Evolutionary conservation across 2,329 filamentous ascomycete species (phyloP).

Genomic region (Raffaelea ambrosiae): DNA sequence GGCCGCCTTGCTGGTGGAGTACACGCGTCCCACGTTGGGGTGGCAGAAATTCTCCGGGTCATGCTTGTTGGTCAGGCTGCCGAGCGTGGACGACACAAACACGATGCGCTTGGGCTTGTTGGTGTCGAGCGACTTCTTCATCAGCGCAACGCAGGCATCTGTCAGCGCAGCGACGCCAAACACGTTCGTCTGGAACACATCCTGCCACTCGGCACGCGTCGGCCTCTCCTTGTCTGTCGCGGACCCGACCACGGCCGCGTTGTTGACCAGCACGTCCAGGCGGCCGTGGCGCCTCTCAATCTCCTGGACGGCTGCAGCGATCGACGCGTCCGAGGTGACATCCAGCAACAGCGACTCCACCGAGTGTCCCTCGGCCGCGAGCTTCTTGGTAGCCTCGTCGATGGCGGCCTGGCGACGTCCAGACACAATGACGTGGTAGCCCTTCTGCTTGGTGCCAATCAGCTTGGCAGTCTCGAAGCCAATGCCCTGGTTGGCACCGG

Average conservation of each 20-base stretch:
- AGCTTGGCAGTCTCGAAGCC: conserved; percentile 32
- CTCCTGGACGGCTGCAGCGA: conserved; percentile 22
- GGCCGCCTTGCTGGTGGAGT: conserved; percentile 19
- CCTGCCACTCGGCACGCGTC: background rate
- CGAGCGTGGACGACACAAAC: conserved; percentile 16
- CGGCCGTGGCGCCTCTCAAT: conserved; percentile 22
- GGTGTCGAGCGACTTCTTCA: conserved; percentile 17
- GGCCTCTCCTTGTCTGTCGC: no score
- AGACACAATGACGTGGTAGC: conserved; percentile 30
- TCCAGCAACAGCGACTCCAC: conserved; percentile 32
- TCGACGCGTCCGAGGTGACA: conserved; percentile 30
- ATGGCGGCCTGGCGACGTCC: conserved; percentile 27
- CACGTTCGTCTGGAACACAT: conserved; percentile 15
- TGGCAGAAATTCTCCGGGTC: conserved; percentile 9
- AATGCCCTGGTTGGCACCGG: conserved; percentile 33
- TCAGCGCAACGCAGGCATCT: conserved; percentile 21
- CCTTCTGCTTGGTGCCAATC: conserved; percentile 23
- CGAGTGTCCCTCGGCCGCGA: conserved; percentile 17
- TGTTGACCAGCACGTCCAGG: conserved; percentile 24
- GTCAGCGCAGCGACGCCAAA: conserved; percentile 20
- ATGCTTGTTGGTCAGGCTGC: conserved; percentile 13
- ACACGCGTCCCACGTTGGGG: conserved; percentile 10
- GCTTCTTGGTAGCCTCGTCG: conserved; percentile 22
- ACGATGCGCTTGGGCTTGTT: conserved; percentile 15
- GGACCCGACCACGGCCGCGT: conserved; percentile 11